Base-by-base conservation (phyloP, 2,329 filamentous ascomycete genomes). In the Clarireedia hainanense region DNA sequence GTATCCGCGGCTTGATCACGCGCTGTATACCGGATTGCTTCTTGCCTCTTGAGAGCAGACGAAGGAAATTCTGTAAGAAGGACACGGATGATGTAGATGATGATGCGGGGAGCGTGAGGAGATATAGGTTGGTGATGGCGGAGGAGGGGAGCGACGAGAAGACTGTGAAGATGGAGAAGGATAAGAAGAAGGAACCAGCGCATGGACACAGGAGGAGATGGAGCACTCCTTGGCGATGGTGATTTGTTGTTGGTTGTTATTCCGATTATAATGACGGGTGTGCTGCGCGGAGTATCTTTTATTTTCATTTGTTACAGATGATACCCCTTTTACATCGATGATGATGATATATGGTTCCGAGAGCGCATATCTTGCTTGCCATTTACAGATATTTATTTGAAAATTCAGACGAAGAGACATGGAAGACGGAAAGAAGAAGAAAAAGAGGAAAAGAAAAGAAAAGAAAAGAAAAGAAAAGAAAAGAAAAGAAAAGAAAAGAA, bases 1-100 rank as follows among this genome's bases (percentile, higher is more conserved):
- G 83, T 4, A 73, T 86, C 30, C 77, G 77, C 60, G 83, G 82
- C 12, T 85, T 83, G 78, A 64, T 84, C 36, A 73, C 78, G 66
- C 74, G 76, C 79, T 61, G 85, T 6, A 73, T 85, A 3, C 83
- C 83, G 0, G 80, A 83, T 58, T 85, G 82, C 68, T 78, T 85
- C 55, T 70, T 81, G 2, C 77, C 81, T 12, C 73, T 72, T 50
- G 72, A 73, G 36, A 71, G 77, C 42, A 75, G 77, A 49, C 68
- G 82, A 12, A 72, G 75, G 2, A 85, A 85, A 57, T 80, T 84
- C 62, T 80, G 84, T 63, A 58, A 60, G 17, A 64, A 61, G 10
- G 62, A 60, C 24, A 58, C 53, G 14, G 39, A 34, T 34, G 50
- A 49, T 20, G 34, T 30, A 40, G 64, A 55, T 26, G 60, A 59